A percentile compares a stretch with the other conserved stretches of the same genome.
phyloP scores from a whole-genome alignment of 257 asterid species.

The Capsicum rhomboideum region DNA sequence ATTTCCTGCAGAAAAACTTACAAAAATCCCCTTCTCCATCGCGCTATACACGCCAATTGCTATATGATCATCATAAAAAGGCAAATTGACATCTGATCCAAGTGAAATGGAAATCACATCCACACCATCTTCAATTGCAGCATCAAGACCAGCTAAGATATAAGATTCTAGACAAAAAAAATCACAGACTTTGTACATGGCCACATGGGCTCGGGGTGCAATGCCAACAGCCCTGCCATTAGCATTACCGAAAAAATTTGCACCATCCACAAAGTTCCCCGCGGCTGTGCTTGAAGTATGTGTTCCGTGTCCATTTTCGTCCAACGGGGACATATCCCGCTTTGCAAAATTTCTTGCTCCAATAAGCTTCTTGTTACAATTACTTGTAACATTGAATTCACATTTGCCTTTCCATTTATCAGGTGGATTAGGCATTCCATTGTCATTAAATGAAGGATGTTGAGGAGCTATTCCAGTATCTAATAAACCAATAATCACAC shows the following conservation, averaged over 20 bases:
- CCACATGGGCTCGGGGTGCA: not conserved
- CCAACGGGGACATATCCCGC: not conserved
- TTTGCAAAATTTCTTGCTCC: not conserved
- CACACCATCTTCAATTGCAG: constrained; percentile 5
- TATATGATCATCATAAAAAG: not conserved
- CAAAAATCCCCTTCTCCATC: not conserved
- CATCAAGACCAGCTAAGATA: not conserved
- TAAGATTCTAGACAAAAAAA: not conserved
- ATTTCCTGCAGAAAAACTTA: not conserved
- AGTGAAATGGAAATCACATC: not conserved
- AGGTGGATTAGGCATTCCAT: constrained; percentile 8
- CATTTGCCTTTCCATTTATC: constrained; percentile 8
- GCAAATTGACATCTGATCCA: not conserved
- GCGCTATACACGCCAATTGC: not conserved
- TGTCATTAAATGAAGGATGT: constrained; percentile 5
- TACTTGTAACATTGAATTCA: not conserved
- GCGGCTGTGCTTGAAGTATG: not conserved
- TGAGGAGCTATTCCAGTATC: not conserved
- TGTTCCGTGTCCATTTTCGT: not conserved
- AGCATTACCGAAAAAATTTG: not conserved
- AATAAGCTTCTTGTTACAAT: constrained; percentile 5
- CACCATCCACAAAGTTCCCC: not conserved
- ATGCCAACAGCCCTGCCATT: not conserved
- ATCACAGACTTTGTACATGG: not conserved
- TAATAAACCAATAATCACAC: not conserved